Evolutionary conservation across 108 stramenopile genomes (phyloP).

Genomic region (Nannochloropsis oceanica): DNA sequence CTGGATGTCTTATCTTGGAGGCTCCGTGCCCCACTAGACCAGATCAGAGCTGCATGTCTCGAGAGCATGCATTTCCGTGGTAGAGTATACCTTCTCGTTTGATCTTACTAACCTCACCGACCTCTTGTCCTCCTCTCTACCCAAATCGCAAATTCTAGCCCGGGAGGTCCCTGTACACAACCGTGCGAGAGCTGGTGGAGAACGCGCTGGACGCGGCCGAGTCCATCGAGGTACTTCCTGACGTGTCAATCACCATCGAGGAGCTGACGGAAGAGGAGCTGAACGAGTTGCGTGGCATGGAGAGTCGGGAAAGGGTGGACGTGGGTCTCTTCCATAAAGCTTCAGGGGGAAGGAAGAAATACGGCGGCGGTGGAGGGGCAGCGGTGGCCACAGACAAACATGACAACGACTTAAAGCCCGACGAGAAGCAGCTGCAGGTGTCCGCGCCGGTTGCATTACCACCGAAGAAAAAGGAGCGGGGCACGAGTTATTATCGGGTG

Average conservation of each 20-base stretch:
- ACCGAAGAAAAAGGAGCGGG: slow-evolving; percentile 2
- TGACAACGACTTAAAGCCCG: slow-evolving; percentile 1
- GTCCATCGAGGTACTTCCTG: slow-evolving; percentile 57
- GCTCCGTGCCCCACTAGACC: too few relatives aligned
- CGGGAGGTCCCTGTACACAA: slow-evolving; percentile 82
- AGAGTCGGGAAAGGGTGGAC: neutral
- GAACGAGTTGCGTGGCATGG: slow-evolving; percentile 54
- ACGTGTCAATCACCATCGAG: slow-evolving; percentile 55
- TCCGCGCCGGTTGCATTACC: neutral
- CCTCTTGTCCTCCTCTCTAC: neutral
- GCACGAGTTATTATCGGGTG: slow-evolving; percentile 63
- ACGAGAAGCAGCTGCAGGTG: neutral
- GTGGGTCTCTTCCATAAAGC: neutral
- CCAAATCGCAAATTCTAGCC: neutral
- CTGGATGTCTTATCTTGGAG: neutral
- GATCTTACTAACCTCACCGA: too few relatives aligned
- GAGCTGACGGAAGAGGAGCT: slow-evolving; percentile 70
- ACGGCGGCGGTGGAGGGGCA: neutral
- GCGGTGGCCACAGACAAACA: slow-evolving; percentile 6
- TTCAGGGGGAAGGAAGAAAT: neutral
- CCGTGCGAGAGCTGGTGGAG: slow-evolving; percentile 80
- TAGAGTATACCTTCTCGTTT: too few relatives aligned
- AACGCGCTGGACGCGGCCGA: slow-evolving; percentile 82
- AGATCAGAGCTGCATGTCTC: too few relatives aligned
- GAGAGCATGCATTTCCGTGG: too few relatives aligned